A percentile compares a stretch with the other conserved stretches of the same genome.
These are phyloP conservation scores for Nepenthes mirabilis DNA, from an alignment of 148 eudicot species.

Conservation along the genomic window DNA sequence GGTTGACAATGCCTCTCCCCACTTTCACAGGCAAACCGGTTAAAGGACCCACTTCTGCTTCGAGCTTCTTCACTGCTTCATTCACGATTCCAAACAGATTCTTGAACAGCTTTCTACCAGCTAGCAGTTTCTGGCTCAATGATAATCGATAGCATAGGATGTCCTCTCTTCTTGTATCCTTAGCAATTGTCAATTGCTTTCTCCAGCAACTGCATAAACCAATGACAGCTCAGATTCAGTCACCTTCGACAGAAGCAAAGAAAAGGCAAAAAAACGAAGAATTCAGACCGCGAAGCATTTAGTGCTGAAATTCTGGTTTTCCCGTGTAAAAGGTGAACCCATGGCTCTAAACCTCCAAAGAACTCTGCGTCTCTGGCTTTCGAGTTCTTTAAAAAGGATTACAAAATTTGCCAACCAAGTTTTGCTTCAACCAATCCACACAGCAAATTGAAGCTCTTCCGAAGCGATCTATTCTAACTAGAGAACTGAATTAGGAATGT, in stretches of 20 bases:
- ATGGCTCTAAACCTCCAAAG: no score
- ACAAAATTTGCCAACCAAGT: no score
- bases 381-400: no score
- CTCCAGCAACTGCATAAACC: constrained; percentile 51
- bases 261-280: no score
- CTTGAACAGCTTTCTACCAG: constrained; percentile 42
- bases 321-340: no score
- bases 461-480: no score
- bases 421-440: no score
- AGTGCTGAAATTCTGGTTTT: no score
- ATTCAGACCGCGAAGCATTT: no score
- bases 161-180: constrained; percentile 81
- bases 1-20: constrained; percentile 81
- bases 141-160: constrained; percentile 72
- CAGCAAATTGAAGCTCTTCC: no score
- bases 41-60: constrained; percentile 74
- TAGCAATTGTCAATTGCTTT: constrained; percentile 59
- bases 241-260: not conserved
- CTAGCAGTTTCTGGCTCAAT: constrained; percentile 55
- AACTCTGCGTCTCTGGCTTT: no score
- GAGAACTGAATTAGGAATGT: no score
- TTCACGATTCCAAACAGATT: constrained; percentile 39
- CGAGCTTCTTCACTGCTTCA: constrained; percentile 55
- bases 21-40: constrained; percentile 57
- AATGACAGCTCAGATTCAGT: not conserved